Percentiles rank a stretch among this genome's conserved stretches.
Conservation (phyloP, 495 filamentous ascomycete genomes). For the Neurospora tetraspora region DNA sequence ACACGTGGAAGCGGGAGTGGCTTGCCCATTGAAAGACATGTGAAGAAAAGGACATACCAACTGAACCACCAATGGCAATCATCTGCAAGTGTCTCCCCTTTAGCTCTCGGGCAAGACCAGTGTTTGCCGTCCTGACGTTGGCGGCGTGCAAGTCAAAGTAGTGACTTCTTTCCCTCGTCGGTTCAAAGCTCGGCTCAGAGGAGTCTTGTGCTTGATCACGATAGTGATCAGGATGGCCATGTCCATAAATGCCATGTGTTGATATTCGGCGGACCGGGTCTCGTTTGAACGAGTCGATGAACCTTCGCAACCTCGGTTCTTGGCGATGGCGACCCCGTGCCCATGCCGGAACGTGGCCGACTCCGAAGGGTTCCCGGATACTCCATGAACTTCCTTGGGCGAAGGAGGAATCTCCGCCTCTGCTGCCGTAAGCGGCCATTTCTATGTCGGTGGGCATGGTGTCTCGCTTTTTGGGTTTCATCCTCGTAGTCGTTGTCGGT, state of each 20-base stretch:
- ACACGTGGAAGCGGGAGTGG: not conserved
- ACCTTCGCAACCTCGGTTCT: slow-evolving; percentile 25
- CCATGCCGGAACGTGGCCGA: not conserved
- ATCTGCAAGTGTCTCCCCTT: slow-evolving; percentile 88
- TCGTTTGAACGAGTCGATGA: slow-evolving; percentile 72
- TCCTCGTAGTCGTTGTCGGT: not conserved
- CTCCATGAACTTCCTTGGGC: slow-evolving; percentile 30
- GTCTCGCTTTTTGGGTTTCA: not conserved
- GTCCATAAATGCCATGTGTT: slow-evolving; percentile 11
- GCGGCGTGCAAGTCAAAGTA: slow-evolving; percentile 69
- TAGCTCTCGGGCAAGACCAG: slow-evolving; percentile 63
- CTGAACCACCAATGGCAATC: slow-evolving; percentile 94
- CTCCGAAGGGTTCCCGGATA: slow-evolving; percentile 22
- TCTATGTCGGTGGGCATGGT: not conserved
- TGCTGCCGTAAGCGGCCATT: not conserved
- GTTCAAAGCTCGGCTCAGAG: not conserved
- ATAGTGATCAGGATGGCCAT: slow-evolving; percentile 38
- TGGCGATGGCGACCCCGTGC: not conserved
- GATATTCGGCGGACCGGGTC: slow-evolving; percentile 60
- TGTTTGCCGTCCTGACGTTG: slow-evolving; percentile 62
- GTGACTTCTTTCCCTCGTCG: slow-evolving; percentile 27
- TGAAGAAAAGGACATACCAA: slow-evolving; percentile 46
- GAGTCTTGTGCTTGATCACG: not conserved
- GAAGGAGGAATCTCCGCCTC: slow-evolving; percentile 19
- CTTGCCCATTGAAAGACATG: not conserved